A percentile compares a stretch with the other conserved stretches of the same genome.
Conservation (phyloP, 441 rosid genomes). For the Erysimum pusillum region DNA sequence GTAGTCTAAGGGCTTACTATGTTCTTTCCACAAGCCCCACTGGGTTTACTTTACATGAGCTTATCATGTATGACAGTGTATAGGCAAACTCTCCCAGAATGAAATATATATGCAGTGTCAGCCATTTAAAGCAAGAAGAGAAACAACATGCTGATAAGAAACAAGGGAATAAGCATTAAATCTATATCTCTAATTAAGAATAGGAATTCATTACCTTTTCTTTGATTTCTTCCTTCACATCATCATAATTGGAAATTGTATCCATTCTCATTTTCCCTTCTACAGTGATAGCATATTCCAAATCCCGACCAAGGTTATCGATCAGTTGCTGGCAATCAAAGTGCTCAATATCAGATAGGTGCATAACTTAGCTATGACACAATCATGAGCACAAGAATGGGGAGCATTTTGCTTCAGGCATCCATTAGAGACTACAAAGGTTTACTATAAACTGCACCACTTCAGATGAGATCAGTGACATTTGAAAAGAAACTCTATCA, state of each 20-base stretch:
- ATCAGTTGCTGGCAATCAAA: conserved; percentile 82
- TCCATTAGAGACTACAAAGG: conserved; percentile 28
- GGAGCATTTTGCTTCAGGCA: conserved; percentile 15
- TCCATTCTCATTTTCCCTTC: conserved; percentile 97
- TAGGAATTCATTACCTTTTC: conserved; percentile 69
- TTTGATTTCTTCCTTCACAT: conserved; percentile 80
- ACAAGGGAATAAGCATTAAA: conserved; percentile 35
- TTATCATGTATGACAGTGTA: conserved; percentile 34
- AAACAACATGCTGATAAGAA: conserved; percentile 30
- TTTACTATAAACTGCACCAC: not conserved
- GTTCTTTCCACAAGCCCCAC: conserved; percentile 31
- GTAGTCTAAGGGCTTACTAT: conserved; percentile 3
- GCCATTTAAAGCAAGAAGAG: conserved; percentile 36
- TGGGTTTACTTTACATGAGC: conserved; percentile 24
- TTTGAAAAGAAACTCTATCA: conserved; percentile 28
- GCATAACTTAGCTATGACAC: conserved; percentile 11
- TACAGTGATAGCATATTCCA: conserved; percentile 92
- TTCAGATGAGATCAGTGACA: conserved; percentile 3
- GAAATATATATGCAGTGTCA: conserved; percentile 25
- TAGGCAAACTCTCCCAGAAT: conserved; percentile 26
- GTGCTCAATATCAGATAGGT: conserved; percentile 47
- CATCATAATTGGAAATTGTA: conserved; percentile 86
- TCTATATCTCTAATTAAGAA: conserved; percentile 37
- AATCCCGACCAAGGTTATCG: conserved; percentile 91
- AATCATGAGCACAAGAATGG: not conserved